These are phyloP conservation scores for Halenospora varia DNA, from an alignment of 495 filamentous ascomycete species.

Conservation along the genomic window DNA sequence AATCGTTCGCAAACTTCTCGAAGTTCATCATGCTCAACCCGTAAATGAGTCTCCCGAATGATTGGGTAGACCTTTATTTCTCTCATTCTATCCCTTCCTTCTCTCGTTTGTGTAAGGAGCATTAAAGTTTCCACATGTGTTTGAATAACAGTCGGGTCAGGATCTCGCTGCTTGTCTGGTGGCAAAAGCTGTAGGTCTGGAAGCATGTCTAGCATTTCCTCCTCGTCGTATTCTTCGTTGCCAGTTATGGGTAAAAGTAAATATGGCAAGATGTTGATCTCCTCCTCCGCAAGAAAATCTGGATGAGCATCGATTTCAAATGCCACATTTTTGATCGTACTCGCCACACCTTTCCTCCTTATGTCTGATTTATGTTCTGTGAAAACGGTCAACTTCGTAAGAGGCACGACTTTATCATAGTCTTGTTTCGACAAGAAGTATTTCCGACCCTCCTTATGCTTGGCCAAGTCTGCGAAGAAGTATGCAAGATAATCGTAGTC, in stretches of 20 bases:
- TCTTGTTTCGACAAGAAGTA: conserved; percentile 71
- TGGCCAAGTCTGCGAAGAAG: conserved; percentile 87
- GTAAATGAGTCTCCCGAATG: conserved; percentile 78
- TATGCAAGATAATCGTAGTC: conserved; percentile 91
- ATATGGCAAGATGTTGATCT: conserved; percentile 80
- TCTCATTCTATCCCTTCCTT: conserved; percentile 69
- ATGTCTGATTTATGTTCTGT: conserved; percentile 80
- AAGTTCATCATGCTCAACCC: conserved; percentile 75
- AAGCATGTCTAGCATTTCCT: conserved; percentile 75
- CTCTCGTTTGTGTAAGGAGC: conserved; percentile 72
- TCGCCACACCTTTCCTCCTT: conserved; percentile 85
- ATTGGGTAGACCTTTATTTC: conserved; percentile 82
- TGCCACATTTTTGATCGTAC: conserved; percentile 84
- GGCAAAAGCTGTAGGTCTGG: conserved; percentile 84
- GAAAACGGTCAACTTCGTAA: conserved; percentile 87
- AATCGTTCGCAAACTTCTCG: conserved; percentile 81
- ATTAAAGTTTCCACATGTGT: conserved; percentile 87
- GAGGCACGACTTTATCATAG: conserved; percentile 75
- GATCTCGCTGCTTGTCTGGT: conserved; percentile 80
- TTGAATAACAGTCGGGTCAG: conserved; percentile 66
- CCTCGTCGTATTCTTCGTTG: conserved; percentile 59
- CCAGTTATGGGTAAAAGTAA: conserved; percentile 66
- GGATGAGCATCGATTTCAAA: conserved; percentile 66
- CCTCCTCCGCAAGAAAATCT: conserved; percentile 61
- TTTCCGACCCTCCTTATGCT: conserved; percentile 64